A percentile compares a stretch with the other conserved stretches of the same genome.
Conservation (phyloP, 2,329 filamentous ascomycete genomes). For the Saccharata proteae region DNA sequence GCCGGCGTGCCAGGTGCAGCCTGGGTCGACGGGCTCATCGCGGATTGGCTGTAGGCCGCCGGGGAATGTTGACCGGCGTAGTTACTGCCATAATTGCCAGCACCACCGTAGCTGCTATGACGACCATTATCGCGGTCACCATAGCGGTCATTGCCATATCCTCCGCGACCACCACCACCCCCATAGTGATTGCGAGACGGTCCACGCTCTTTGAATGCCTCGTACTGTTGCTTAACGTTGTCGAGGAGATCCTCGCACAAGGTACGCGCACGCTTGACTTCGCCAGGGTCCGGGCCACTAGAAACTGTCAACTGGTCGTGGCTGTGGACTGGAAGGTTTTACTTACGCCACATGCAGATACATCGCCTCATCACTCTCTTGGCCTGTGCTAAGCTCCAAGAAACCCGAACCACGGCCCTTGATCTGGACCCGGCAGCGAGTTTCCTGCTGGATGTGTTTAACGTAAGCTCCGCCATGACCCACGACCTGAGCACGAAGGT, state of each 20-base stretch:
- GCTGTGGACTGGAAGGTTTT: too few relatives aligned
- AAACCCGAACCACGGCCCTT: conserved; percentile 94
- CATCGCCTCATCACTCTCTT: conserved; percentile 91
- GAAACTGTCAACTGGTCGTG: conserved; percentile 5
- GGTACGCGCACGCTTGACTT: conserved; percentile 77
- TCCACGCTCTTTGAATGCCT: conserved; percentile 67
- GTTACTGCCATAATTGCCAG: conserved; percentile 21
- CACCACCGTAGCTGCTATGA: conserved; percentile 14
- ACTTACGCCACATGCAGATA: conserved; percentile 87
- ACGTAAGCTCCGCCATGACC: conserved; percentile 91
- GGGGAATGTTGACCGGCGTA: conserved; percentile 20
- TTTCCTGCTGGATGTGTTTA: conserved; percentile 95
- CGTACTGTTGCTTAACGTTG: conserved; percentile 82
- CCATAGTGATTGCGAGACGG: conserved; percentile 34
- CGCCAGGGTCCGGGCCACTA: conserved; percentile 74
- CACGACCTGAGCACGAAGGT: conserved; percentile 89
- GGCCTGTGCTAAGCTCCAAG: conserved; percentile 75
- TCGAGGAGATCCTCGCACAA: conserved; percentile 78
- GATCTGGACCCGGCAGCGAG: conserved; percentile 91
- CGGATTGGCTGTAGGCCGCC: conserved; percentile 19
- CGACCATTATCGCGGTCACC: conserved; percentile 20
- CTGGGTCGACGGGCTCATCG: conserved; percentile 16
- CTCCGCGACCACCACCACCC: conserved; percentile 21
- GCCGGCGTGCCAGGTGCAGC: conserved; percentile 29
- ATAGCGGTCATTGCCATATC: conserved; percentile 29